Evolutionary conservation across 1,284 basidiomycete species (phyloP), one percentile per base, ranked within the genome.

Genomic region (Moniliella sp.): DNA sequence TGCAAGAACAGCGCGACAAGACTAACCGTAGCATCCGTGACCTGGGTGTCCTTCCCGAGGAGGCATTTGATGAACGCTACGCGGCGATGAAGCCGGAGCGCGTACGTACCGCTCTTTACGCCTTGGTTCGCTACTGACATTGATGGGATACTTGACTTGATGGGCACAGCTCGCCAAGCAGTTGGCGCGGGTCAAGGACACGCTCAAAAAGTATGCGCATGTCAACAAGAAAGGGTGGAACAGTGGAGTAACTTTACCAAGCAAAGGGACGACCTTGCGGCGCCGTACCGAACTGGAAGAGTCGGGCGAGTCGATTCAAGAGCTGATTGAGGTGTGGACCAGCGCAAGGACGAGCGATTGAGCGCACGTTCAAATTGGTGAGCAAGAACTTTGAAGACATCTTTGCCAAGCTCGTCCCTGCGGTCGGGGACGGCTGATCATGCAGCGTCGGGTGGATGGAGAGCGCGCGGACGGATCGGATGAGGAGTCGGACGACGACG

Each of bases 191-290:
- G 75, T 84, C 43, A 86, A 93, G 51, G 84, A 93, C 49, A 72
- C 73, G 17, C 67, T 99, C 42, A 93, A 88, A 62, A 86, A 86
- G 62, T 97, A 84, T 51, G 77, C 82, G 0, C 86, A 94, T 56
- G 88, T 97, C 45, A 99, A 99, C 69, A 97, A 97, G 67, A 94
- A 94, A 62, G 91, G 88, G 88, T 93, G 54, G 91, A 99, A 62
- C 84, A 94, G 62, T 94, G 91, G 67, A 81, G 73, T 62, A 86
- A 80, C 57, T 97, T 97, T 61, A 93, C 86, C 7, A 91, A 88
- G 57, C 86, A 97, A 62, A 75, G 86, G 2, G 86, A 94, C 56
- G 78, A 86, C 46, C 71, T 94, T 4, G 62, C 81, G 18, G 69
- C 75, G 91, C 4, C 73, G 82, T 12, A 75, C 78, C 43, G 91